Percentiles rank a stretch among this genome's conserved stretches.
Evolutionary conservation across 1,139 yeast species (phyloP).

Genomic region (Arxiozyma slooffiae): DNA sequence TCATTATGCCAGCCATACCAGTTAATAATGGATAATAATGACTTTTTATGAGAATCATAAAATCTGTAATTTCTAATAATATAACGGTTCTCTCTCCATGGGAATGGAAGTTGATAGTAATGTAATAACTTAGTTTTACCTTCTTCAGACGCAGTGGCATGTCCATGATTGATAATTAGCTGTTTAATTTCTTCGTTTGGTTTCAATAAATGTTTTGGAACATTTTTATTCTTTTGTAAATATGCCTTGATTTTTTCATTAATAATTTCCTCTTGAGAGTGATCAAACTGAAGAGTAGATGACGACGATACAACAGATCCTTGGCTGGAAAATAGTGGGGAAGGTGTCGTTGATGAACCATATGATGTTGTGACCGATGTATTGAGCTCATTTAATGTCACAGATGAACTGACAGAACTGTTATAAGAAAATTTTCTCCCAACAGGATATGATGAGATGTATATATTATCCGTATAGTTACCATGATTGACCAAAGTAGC

Average conservation of each 20-base stretch:
- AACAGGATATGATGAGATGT: not conserved
- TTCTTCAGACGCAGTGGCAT: conserved; percentile 46
- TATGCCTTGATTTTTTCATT: conserved; percentile 1
- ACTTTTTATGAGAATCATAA: conserved; percentile 51
- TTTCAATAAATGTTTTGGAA: conserved; percentile 6
- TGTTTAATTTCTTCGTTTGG: conserved; percentile 4
- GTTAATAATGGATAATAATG: conserved; percentile 32
- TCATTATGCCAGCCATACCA: conserved; percentile 65
- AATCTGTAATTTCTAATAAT: conserved; percentile 81
- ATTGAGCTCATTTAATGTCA: conserved; percentile 1
- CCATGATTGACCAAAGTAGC: conserved; percentile 7
- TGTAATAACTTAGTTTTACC: conserved; percentile 57
- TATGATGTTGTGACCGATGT: not conserved
- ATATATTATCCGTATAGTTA: not conserved
- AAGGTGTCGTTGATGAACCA: not conserved
- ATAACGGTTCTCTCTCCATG: conserved; percentile 88
- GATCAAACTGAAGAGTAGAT: not conserved
- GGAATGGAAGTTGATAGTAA: conserved; percentile 79
- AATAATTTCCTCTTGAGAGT: not conserved
- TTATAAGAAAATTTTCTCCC: conserved; percentile 4
- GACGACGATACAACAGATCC: conserved; percentile 3
- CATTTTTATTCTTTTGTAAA: conserved; percentile 1
- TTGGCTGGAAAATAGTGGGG: conserved; percentile 3
- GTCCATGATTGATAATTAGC: conserved; percentile 41
- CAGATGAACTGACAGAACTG: conserved; percentile 1